Evolutionary conservation across 208 protist genomes (phyloP).

Genomic region (Acanthamoeba healyi): DNA sequence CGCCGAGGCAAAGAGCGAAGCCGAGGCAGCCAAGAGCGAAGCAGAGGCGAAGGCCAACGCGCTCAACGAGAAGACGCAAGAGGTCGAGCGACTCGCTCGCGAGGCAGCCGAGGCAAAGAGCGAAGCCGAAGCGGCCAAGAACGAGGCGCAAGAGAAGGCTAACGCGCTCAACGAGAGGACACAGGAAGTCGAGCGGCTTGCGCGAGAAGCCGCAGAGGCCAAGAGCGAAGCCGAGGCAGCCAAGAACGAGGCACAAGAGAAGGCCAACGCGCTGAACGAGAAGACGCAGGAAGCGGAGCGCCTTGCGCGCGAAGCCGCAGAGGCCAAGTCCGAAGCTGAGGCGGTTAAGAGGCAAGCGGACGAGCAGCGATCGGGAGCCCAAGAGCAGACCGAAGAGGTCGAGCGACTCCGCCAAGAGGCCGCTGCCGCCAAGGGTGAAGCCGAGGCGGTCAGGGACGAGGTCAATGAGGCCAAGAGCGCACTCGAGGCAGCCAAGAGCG

Average conservation of each 20-base stretch:
- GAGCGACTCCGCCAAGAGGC: background rate
- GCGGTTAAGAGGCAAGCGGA: background rate
- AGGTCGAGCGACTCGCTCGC: background rate
- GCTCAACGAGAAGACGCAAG: background rate
- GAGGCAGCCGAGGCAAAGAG: background rate
- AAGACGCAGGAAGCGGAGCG: background rate
- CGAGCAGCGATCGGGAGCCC: background rate
- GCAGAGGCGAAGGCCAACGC: background rate
- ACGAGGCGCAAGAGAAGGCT: no score
- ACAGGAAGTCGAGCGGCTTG: no score
- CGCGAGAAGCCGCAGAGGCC: background rate
- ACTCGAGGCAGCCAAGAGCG: background rate
- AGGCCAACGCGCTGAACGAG: no score
- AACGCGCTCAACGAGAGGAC: no score
- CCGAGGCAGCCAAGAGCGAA: background rate
- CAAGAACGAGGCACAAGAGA: background rate
- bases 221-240: background rate
- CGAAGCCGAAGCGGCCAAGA: background rate
- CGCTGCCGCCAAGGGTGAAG: background rate
- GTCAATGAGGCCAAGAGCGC: background rate
- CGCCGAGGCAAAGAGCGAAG: slow-evolving; percentile 18
- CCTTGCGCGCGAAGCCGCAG: background rate
- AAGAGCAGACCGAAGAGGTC: background rate
- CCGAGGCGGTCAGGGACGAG: background rate
- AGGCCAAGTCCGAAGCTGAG: background rate